phyloP scores from a whole-genome alignment of 345 rosid species.

The Odontarrhena argentea region DNA sequence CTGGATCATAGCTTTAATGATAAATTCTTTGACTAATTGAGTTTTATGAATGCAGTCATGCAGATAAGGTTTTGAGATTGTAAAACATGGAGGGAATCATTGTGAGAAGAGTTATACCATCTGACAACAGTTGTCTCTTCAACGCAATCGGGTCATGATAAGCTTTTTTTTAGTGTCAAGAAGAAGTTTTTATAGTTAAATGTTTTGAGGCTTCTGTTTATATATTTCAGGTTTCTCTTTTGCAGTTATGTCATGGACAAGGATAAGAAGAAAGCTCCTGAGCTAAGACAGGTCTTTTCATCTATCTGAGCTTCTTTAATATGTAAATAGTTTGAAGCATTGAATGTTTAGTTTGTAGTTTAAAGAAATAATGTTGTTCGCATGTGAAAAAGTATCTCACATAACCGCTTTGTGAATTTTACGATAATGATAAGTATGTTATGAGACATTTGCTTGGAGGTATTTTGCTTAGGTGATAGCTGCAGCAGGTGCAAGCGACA shows the following conservation, averaged over 20 bases:
- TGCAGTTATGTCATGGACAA: conserved; percentile 87
- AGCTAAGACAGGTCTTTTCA: conserved; percentile 56
- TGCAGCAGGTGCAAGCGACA: conserved; percentile 77
- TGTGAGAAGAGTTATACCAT: conserved; percentile 73
- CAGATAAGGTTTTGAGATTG: neutral
- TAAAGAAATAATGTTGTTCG: neutral
- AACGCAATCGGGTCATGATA: conserved; percentile 73
- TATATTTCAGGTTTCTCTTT: conserved; percentile 12
- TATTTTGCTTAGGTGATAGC: conserved; percentile 73
- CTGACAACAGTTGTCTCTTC: conserved; percentile 83
- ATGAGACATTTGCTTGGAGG: conserved; percentile 15
- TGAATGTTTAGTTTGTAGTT: neutral
- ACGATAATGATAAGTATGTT: neutral
- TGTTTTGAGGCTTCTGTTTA: conserved; percentile 2
- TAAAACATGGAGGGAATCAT: conserved; percentile 48
- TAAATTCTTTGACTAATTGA: neutral
- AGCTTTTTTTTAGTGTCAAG: neutral
- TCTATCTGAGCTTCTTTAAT: conserved; percentile 18
- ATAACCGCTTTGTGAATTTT: neutral
- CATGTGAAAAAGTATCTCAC: neutral
- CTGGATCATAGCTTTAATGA: too few species aligned
- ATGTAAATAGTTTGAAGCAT: neutral
- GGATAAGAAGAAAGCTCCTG: conserved; percentile 63
- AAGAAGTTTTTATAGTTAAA: neutral
- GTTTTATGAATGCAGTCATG: neutral